Conservation (phyloP, 2,329 filamentous ascomycete species). For the Aspergillus udagawae region DNA sequence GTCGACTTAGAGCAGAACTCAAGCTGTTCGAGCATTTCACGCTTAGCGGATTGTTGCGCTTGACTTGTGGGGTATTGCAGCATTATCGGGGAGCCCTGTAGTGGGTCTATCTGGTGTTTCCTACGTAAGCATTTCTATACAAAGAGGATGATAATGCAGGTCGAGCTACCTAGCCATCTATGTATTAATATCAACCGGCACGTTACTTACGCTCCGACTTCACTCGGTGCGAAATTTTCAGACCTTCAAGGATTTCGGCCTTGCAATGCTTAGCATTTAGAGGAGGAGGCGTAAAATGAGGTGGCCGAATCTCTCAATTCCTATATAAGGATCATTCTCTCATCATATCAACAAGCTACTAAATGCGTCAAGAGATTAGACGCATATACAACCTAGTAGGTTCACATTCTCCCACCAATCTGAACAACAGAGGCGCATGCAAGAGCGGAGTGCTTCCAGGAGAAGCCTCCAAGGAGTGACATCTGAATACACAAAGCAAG, state of each 20-base stretch:
- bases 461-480: conserved; percentile 10
- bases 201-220: no score
- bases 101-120: background rate
- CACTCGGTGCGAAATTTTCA: no score
- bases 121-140: background rate
- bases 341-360: conserved; percentile 13
- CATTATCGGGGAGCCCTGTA: background rate
- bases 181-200: background rate
- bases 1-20: background rate
- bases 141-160: background rate
- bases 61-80: background rate
- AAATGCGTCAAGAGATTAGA: conserved; percentile 11
- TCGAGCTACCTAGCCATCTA: background rate
- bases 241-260: no score
- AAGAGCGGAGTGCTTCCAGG: conserved; percentile 9
- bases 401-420: background rate
- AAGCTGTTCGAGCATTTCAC: background rate
- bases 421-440: conserved; percentile 10
- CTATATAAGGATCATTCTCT: conserved; percentile 33
- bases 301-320: conserved; percentile 44
- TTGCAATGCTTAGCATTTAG: background rate
- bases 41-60: background rate
- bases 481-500: background rate
- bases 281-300: conserved; percentile 23
- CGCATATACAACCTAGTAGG: conserved; percentile 6